A percentile compares a stretch with the other conserved stretches of the same genome.
Conservation (phyloP, 352 stramenopile genomes). For the Poterioochromonas sp. region DNA sequence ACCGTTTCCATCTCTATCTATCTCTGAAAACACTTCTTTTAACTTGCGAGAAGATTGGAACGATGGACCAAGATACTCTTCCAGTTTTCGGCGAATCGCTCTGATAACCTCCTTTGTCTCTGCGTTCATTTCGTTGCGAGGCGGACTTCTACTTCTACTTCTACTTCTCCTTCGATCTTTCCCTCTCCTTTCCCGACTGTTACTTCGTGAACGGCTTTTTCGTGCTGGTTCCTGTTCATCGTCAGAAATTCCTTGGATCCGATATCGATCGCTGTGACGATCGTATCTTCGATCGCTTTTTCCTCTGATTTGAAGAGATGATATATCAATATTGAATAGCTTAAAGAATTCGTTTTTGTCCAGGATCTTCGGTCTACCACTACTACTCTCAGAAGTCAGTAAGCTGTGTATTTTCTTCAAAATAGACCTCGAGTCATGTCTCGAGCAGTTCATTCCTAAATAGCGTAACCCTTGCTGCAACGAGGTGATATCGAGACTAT, state of each 20-base stretch:
- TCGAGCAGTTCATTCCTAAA: neutral
- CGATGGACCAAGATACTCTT: neutral
- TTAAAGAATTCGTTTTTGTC: neutral
- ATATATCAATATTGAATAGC: no score
- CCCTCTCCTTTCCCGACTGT: neutral
- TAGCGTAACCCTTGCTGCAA: neutral
- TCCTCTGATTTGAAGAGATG: no score
- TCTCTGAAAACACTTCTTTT: neutral
- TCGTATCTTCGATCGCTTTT: no score
- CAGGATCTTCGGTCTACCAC: neutral
- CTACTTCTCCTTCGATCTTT: neutral
- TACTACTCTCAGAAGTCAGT: neutral
- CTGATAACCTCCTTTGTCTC: neutral
- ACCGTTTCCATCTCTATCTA: neutral
- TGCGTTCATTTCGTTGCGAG: neutral
- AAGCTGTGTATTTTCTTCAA: neutral
- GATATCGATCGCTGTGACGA: no score
- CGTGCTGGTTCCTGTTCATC: neutral
- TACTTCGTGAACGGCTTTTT: neutral
- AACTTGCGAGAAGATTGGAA: neutral
- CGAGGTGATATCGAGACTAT: neutral
- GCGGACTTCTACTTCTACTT: neutral
- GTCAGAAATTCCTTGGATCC: no score
- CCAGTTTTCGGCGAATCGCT: no score
- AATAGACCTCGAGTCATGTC: neutral